Base-by-base conservation (phyloP, 805 yeast genomes). In the Candida khao-thaluensis region DNA sequence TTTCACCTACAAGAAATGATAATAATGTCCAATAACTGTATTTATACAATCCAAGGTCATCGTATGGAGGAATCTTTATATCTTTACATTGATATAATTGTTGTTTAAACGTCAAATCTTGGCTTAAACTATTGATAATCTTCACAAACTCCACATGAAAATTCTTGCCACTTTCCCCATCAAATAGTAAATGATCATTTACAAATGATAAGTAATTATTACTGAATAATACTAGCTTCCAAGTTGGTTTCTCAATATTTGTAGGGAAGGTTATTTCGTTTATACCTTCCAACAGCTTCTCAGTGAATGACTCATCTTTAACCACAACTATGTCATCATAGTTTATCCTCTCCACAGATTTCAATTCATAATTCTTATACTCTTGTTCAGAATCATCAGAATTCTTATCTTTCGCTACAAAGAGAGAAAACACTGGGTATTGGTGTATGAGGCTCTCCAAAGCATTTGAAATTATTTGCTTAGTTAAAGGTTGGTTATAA, bases 101-200 rank as follows among this genome's bases (percentile, higher is more conserved):
- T 5, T 8, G 23, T 29, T 14, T 5, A 17, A 15, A 29, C 14
- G 12, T 16, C 3, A 5, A 3, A 4, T 14, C 3, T 12, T 8
- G 35, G 7, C 16, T 18, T 3, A 22, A 16, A 21, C 17, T 18
- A 21, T 4, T 8, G 15, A 31, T 14, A 17, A 17, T n/a, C 15
- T 17, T 22, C 9, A 12, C 14, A 14, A 38, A 22, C n/a, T 32
- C 32, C 9, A 8, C 12, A 15, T 38, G 41, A 21, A 38, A 38
- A 8, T 29, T 37, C 7, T 42, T 39, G 2, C 62, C 66, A 11
- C 65, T 51, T 11, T 51, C 51, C 2, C 71, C 72, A 45, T 66
- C 71, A 30, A 58, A 54, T 10, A 60, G 41, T 3, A 54, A 18
- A 40, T 58, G 70, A 18, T 63, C 62, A 40, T 54, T 57, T 15